Conservation (phyloP, 1,284 basidiomycete species). For the Gomphus bonarii region DNA sequence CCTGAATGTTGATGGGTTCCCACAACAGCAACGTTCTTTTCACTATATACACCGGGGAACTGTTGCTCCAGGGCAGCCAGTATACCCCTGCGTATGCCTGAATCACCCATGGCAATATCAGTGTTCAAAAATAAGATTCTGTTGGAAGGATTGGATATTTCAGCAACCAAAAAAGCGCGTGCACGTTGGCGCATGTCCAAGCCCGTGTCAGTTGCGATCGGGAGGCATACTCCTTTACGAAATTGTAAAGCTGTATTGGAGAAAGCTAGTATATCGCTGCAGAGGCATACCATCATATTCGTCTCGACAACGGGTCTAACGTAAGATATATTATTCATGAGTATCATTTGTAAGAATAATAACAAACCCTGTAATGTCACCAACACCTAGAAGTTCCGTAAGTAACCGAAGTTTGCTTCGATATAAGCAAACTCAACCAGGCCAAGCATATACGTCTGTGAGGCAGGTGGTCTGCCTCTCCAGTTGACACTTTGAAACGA, state of each 20-base stretch:
- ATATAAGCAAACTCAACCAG: conserved; percentile 32
- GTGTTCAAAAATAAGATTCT: conserved; percentile 66
- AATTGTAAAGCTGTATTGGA: not conserved
- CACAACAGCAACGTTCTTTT: conserved; percentile 66
- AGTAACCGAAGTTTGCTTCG: not conserved
- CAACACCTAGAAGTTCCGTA: conserved; percentile 40
- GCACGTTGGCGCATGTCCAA: conserved; percentile 73
- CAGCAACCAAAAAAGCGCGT: conserved; percentile 70
- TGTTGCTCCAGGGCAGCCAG: conserved; percentile 43
- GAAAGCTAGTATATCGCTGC: not conserved
- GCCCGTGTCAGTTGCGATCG: conserved; percentile 64
- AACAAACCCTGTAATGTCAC: conserved; percentile 65
- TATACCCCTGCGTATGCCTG: conserved; percentile 62
- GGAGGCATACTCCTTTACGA: conserved; percentile 58
- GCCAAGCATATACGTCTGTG: conserved; percentile 38
- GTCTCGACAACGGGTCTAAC: conserved; percentile 64
- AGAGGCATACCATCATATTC: conserved; percentile 54
- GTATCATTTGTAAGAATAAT: not conserved
- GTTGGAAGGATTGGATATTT: conserved; percentile 40
- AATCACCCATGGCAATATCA: conserved; percentile 77
- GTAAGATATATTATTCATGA: conserved; percentile 1
- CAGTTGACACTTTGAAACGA: conserved; percentile 3
- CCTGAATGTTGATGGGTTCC: conserved; percentile 74
- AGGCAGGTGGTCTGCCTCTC: not conserved
- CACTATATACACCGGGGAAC: conserved; percentile 56